Base-by-base conservation (phyloP, 2,329 filamentous ascomycete species). In the Triangularia verruculosa region DNA sequence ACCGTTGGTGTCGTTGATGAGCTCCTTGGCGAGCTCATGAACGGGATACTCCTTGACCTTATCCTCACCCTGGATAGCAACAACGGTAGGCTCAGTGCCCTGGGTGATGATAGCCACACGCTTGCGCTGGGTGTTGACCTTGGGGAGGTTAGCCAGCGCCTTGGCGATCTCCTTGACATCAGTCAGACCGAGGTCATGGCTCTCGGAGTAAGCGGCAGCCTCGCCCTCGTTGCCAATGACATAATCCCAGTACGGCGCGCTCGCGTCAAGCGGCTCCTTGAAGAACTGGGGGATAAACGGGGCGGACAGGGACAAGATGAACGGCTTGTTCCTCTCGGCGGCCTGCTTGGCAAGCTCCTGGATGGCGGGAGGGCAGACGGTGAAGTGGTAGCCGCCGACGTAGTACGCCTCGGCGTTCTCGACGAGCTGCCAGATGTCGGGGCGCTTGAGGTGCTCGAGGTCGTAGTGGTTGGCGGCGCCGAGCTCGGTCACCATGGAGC, bases 241-340 rank as follows among this genome's bases (percentile, higher is more conserved):
- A 79, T 94, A 96, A 81, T 98, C 93, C 84, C 93, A 96, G 86
- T 97, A 97, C 28, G 91, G 90, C 60, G 92, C 83, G 61, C 91
- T 89, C 72, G 88, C 88, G 78, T 97, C 92, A 56, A 99, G 86
- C 69, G 88, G 90, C 57, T 97, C 93, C 84, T 97, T 97, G 89
- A 98, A 99, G 86, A 97, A 97, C 76, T 96, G 90, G 43, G 90
- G 83, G 74, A 99, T 97, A 83, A 99, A 99, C 65, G 95, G 95
- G 7, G 95, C 95, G 59, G 92, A 95, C 66, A 99, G 87, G 71
- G 93, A 96, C 71, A 99, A 88, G 72, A 93, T 87, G 78, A 98
- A 96, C 67, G 84, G 83, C 87, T 99, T 99, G 85, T 98, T 89
- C 78, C 92, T 88, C 69, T 84, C 81, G 43, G 92, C 93, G 64